phyloP scores from a whole-genome alignment of 345 rosid species.

The Eucalyptus regnans region DNA sequence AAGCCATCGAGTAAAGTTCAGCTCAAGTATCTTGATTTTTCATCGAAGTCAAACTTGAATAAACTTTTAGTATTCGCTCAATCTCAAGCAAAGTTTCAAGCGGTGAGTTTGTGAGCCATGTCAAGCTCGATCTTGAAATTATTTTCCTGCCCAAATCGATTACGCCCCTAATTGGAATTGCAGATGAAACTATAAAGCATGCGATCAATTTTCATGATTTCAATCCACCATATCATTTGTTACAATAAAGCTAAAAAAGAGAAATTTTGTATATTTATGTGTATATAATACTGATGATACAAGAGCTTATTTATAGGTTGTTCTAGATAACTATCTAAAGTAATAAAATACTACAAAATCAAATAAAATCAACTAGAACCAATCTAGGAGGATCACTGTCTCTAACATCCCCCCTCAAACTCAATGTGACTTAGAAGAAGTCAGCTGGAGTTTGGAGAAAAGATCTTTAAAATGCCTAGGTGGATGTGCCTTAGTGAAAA shows the following conservation, averaged over 20 bases:
- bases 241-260: too few relatives aligned
- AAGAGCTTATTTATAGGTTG: too few relatives aligned
- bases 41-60: background rate
- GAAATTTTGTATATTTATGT: too few relatives aligned
- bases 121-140: background rate
- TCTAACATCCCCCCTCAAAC: too few relatives aligned
- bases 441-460: background rate
- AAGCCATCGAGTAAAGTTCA: background rate
- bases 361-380: too few relatives aligned
- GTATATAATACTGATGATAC: too few relatives aligned
- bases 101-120: background rate
- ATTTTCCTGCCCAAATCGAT: background rate
- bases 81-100: background rate
- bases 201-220: background rate
- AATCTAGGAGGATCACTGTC: fast-evolving
- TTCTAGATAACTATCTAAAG: too few relatives aligned
- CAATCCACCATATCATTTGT: background rate
- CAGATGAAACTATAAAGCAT: background rate
- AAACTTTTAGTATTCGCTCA: background rate
- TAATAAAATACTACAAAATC: too few relatives aligned
- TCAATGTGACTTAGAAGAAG: background rate
- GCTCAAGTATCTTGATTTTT: background rate
- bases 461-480: background rate
- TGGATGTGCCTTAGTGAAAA: background rate
- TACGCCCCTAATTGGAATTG: background rate